Evolutionary conservation across 306 rosid species (phyloP).

Genomic region (Begonia fuchsioides): DNA sequence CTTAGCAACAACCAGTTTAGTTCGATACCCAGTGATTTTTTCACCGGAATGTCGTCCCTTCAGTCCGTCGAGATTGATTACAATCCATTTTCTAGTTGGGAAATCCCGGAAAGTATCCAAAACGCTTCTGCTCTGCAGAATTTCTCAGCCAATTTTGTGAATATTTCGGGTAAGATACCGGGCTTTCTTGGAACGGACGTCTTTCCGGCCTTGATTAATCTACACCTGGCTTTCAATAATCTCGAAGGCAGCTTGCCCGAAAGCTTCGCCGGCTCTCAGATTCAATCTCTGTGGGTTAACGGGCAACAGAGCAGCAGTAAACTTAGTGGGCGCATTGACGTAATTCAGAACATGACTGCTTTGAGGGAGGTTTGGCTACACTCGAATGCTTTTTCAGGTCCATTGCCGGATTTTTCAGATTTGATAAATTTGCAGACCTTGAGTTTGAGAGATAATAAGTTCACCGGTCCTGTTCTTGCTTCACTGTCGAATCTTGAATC

Average conservation of each 20-base stretch:
- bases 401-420: conserved; percentile 51
- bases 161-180: conserved; percentile 45
- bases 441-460: conserved; percentile 59
- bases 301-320: conserved; percentile 42
- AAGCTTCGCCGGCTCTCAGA: conserved; percentile 29
- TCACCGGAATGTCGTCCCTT: conserved; percentile 42
- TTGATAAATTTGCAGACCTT: conserved; percentile 34
- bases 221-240: conserved; percentile 59
- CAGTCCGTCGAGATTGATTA: conserved; percentile 42
- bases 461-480: conserved; percentile 56
- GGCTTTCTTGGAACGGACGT: conserved; percentile 28
- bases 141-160: conserved; percentile 69
- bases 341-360: conserved; percentile 53
- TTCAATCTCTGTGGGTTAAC: conserved; percentile 70
- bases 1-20: conserved; percentile 39
- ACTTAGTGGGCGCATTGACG: conserved; percentile 40
- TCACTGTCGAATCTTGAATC: conserved; percentile 42
- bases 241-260: conserved; percentile 49
- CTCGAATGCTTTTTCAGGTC: conserved; percentile 45
- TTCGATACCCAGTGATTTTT: conserved; percentile 43
- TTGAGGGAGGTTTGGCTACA: conserved; percentile 75
- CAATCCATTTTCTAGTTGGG: conserved; percentile 62
- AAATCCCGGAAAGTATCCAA: conserved; percentile 35
- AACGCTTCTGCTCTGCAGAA: conserved; percentile 45
- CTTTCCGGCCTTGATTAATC: conserved; percentile 34